Evolutionary conservation across 164 flowering plant genomes (phyloP).

Genomic region (Chloranthus sessilifolius): DNA sequence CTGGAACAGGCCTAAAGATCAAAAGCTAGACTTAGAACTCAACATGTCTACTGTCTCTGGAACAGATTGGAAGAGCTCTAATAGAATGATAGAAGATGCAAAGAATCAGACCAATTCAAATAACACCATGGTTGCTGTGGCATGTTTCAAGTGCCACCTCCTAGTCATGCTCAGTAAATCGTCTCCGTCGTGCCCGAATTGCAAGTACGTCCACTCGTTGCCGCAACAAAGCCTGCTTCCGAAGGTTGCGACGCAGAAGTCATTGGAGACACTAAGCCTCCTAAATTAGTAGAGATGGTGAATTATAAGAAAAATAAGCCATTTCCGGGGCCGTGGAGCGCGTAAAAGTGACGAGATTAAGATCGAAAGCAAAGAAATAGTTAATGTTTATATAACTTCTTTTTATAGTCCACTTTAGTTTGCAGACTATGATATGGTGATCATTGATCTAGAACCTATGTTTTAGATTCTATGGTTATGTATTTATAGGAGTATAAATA

Average conservation of each 20-base stretch:
- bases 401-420: not conserved
- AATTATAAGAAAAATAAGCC: not conserved
- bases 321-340: no score
- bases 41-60: constrained; percentile 40
- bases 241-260: constrained; percentile 18
- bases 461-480: constrained; percentile 1
- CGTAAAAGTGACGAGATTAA: not conserved
- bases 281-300: constrained; percentile 8
- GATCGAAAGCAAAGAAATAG: not conserved
- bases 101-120: constrained; percentile 17
- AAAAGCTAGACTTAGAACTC: constrained; percentile 57
- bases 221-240: constrained; percentile 19
- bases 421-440: not conserved
- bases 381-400: not conserved
- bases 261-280: constrained; percentile 41
- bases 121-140: constrained; percentile 56
- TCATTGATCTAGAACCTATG: not conserved
- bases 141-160: constrained; percentile 66
- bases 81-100: constrained; percentile 1
- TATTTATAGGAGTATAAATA: not conserved
- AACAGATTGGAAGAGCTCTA: constrained; percentile 3
- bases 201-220: constrained; percentile 62
- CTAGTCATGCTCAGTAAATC: constrained; percentile 58
- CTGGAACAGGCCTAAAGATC: constrained; percentile 42
- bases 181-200: constrained; percentile 69